Base-by-base conservation (phyloP, 805 yeast species). In the Saturnispora sanitii region DNA sequence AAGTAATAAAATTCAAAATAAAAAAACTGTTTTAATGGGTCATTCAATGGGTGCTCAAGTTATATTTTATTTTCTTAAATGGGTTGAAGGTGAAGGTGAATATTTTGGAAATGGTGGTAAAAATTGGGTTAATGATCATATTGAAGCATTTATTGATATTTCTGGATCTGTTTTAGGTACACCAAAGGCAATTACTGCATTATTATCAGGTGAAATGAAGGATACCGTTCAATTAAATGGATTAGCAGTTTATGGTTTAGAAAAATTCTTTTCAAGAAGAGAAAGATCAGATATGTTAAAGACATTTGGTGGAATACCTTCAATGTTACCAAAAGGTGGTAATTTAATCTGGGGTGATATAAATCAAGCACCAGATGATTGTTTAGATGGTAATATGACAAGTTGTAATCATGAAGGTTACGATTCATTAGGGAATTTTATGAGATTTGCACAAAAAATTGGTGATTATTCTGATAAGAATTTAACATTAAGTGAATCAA, bases 41-140 rank as follows among this genome's bases (percentile, higher is more conserved):
- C 98, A 92, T 58, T 90, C 97, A 0, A 92, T 92, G 98, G 98
- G 98, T 2, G 71, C 94, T 0, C 97, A 92, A 61, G 74, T 92
- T 28, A 74, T 81, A 2, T 85, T 75, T 56, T 92, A 84, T 58
- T 92, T 92, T 56, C 60, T 92, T 65, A 87, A 92, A 61, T 92
- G 98, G 98, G 97, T 74, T 6, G 98, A 92, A 59, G 96, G 96
- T 1, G 66, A 69, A 38, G 96, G 96, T 4, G 65, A 65, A 40
- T 61, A 62, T 42, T 85, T 74, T 52, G 98, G 98, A 26, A 85
- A 88, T 56, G 97, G 96, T n/a, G 97, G 97, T 2, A 58, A 70
- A 3, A 54, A 51, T 33, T 92, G 98, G 98, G 90, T 87, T 46
- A 82, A 92, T 51, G 81, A 80, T 32, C 70, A 92, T 55, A 68